Percentiles rank a stretch among this genome's conserved stretches.
phyloP scores from a whole-genome alignment of 2,329 filamentous ascomycete species.

The Colletotrichum plurivorum region DNA sequence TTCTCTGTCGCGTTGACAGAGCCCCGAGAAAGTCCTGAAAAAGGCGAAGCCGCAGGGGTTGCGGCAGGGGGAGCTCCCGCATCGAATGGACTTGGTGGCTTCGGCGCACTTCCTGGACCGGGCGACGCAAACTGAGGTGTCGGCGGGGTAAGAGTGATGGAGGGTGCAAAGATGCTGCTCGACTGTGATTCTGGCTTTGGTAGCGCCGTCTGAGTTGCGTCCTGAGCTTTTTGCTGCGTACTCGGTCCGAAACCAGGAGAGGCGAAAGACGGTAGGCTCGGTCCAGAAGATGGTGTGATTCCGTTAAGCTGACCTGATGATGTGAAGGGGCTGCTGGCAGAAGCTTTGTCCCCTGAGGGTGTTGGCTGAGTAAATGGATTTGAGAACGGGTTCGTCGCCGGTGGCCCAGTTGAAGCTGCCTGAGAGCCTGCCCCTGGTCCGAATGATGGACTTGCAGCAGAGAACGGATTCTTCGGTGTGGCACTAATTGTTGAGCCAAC shows the following conservation, averaged over 20 bases:
- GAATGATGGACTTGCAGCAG: not conserved
- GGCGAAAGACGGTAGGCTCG: slow-evolving; percentile 3
- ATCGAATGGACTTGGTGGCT: slow-evolving; percentile 20
- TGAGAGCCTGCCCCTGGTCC: not conserved
- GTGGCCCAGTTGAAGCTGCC: slow-evolving; percentile 10
- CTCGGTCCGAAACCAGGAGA: slow-evolving; percentile 14
- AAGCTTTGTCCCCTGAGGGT: not conserved
- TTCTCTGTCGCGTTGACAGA: slow-evolving; percentile 38
- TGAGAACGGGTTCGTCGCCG: slow-evolving; percentile 27
- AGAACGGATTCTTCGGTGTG: slow-evolving; percentile 23
- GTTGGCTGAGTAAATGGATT: slow-evolving; percentile 19
- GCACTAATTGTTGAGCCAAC: slow-evolving; percentile 3
- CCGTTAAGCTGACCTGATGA: slow-evolving; percentile 18
- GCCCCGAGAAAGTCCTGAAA: not conserved
- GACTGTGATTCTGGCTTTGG: slow-evolving; percentile 16
- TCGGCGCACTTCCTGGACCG: not conserved
- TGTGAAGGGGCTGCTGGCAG: slow-evolving; percentile 22
- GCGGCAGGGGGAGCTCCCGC: not conserved
- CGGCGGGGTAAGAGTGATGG: slow-evolving; percentile 37
- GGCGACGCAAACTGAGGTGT: slow-evolving; percentile 37
- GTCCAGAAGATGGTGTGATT: not conserved
- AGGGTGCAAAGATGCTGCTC: slow-evolving; percentile 5
- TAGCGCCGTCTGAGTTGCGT: not conserved
- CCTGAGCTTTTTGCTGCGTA: slow-evolving; percentile 25
- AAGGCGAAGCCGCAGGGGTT: slow-evolving; percentile 5